A percentile compares a stretch with the other conserved stretches of the same genome.
phyloP scores from a whole-genome alignment of 169 alveolate species.

The Eimeria nieschulzi region DNA sequence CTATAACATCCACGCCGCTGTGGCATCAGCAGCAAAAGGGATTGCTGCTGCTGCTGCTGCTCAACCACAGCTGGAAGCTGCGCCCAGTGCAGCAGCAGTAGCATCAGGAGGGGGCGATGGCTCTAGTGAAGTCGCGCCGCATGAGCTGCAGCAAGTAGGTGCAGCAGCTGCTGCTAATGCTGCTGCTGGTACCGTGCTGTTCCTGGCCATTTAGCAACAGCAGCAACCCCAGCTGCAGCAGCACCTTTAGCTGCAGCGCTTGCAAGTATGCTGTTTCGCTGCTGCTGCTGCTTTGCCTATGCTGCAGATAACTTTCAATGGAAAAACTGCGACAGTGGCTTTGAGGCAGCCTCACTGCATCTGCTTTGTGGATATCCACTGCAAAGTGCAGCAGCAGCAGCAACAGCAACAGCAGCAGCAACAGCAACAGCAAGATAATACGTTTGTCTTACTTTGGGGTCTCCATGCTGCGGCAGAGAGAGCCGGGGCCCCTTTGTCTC shows the following conservation, averaged over 20 bases:
- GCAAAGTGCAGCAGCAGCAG: conserved; percentile 22
- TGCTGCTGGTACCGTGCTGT: background rate
- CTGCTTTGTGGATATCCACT: conserved; percentile 8
- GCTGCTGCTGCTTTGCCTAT: background rate
- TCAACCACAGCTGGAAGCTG: conserved; percentile 12
- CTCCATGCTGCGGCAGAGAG: conserved; percentile 24
- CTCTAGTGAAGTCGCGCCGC: background rate
- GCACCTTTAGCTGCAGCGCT: background rate
- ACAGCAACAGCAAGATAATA: background rate
- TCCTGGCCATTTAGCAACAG: background rate
- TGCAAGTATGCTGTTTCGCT: background rate
- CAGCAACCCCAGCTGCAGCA: conserved; percentile 21
- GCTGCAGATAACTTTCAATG: conserved; percentile 33
- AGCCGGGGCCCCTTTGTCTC: conserved; percentile 22
- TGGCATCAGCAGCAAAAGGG: conserved; percentile 33
- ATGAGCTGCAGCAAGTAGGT: conserved; percentile 3
- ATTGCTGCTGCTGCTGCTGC: background rate
- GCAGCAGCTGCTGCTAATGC: background rate
- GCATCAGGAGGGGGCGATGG: background rate
- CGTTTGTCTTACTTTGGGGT: background rate
- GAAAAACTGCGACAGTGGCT: background rate
- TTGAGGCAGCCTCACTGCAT: conserved; percentile 16
- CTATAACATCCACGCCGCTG: background rate
- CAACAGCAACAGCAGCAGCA: conserved; percentile 34
- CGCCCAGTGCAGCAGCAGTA: background rate